Percentiles rank a stretch among this genome's conserved stretches.
Evolutionary conservation across 345 rosid species (phyloP).

Genomic region (Eutrema yunnanense): DNA sequence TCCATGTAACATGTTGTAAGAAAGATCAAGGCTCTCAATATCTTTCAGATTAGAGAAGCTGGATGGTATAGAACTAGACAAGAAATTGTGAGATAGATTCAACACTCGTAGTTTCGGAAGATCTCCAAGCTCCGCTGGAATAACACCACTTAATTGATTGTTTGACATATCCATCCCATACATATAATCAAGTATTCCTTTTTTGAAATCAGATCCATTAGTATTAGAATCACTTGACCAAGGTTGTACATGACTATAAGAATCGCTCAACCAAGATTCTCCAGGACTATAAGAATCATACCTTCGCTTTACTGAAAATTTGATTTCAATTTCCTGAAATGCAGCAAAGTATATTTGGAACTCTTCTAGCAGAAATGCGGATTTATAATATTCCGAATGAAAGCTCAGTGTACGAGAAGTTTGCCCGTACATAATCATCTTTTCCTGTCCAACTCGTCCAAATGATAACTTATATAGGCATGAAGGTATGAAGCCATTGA

Average conservation of each 20-base stretch:
- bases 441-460: too few species aligned
- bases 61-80: background rate
- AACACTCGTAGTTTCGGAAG: background rate
- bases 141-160: conserved; percentile 12
- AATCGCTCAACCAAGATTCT: too few species aligned
- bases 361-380: background rate
- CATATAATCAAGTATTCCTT: conserved; percentile 1
- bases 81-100: conserved; percentile 5
- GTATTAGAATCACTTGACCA: too few species aligned
- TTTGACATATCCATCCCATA: conserved; percentile 10
- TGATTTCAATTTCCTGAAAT: background rate
- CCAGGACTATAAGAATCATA: background rate
- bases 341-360: too few species aligned
- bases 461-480: background rate
- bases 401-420: too few species aligned
- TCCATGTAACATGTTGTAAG: conserved; percentile 1
- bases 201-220: too few species aligned
- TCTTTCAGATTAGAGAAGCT: conserved; percentile 1
- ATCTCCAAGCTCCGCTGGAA: conserved; percentile 2
- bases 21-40: background rate
- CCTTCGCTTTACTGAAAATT: background rate
- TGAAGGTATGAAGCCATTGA: background rate
- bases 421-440: too few species aligned
- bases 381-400: background rate
- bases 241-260: too few species aligned